Evolutionary conservation across 331 rosid species (phyloP).

Genomic region (Rhamnella rubrinervis): DNA sequence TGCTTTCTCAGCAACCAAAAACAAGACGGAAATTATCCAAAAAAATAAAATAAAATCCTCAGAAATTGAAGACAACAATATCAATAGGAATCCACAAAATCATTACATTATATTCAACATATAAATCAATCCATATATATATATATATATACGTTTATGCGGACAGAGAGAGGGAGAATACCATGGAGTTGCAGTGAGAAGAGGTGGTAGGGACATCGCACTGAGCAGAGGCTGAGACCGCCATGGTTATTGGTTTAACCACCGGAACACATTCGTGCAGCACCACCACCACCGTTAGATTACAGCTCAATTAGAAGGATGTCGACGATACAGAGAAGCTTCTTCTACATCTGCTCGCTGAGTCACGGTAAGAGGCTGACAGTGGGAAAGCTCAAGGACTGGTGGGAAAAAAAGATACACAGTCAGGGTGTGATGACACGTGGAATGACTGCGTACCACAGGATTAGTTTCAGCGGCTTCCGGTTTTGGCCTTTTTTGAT

Average conservation of each 20-base stretch:
- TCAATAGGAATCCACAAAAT: too few species aligned
- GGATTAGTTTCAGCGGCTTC: too few species aligned
- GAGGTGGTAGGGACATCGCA: slow-evolving; percentile 32
- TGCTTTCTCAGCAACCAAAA: slow-evolving; percentile 4
- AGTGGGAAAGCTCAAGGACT: too few species aligned
- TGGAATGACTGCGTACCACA: too few species aligned
- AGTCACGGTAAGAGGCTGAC: too few species aligned
- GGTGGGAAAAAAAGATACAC: too few species aligned
- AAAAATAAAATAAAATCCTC: neutral
- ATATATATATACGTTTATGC: neutral
- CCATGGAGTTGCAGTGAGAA: slow-evolving; percentile 47
- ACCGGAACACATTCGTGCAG: slow-evolving; percentile 15
- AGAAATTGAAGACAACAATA: too few species aligned
- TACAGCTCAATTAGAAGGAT: neutral
- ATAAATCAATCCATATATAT: neutral
- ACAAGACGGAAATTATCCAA: neutral
- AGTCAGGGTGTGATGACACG: too few species aligned
- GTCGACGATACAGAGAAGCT: too few species aligned
- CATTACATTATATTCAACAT: neutral
- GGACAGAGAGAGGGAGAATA: slow-evolving; percentile 20
- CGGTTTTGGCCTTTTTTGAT: too few species aligned
- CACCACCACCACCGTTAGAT: slow-evolving; percentile 15
- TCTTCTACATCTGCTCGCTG: too few species aligned
- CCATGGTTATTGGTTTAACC: slow-evolving; percentile 33
- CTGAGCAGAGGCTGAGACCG: slow-evolving; percentile 48